Base-by-base conservation (phyloP, 1,139 yeast species). In the Barnettozyma hawaiiensis region DNA sequence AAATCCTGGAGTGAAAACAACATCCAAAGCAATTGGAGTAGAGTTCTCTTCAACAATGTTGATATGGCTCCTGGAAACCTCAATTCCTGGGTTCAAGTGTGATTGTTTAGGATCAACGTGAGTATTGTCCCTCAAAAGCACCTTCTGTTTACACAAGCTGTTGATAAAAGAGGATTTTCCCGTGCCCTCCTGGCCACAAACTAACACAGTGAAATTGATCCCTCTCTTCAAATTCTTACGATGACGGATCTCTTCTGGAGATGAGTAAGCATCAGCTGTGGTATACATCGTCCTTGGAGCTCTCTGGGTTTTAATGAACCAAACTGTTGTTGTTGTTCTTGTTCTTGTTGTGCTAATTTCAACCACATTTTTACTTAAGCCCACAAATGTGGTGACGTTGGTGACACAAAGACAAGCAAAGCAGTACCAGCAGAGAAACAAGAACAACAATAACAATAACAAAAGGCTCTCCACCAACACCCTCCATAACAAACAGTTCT, bases 121-220 rank as follows among this genome's bases (percentile, higher is more conserved):
- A 6, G 28, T 22, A 0, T 48, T 45, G 28, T 50, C 57, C 33
- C 50, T 52, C 10, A 41, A 38, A 15, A 50, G 37, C 12, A 54
- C 58, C 9, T 37, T 39, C 43, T 55, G 52, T 37, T 65, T 81
- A 58, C 85, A 78, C 40, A 79, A 65, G 7, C 82, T 71, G 59
- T 79, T 78, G 56, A 79, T 72, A 51, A 79, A 76, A 0, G 83
- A 75, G 5, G 80, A 70, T 53, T 82, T 72, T 2, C 85, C 85
- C 5, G 71, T 63, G 7, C 83, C 83, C 50, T 76, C 71, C 56
- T 75, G 78, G 20, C 85, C 86, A 52, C 76, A 67, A 39, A 80
- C 67, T 71, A 79, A 67, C 35, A 76, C 58, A 7, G 79, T 73
- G 54, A 79, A 70, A 47, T 75, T 76, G 57, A 78, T 73, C 27